Evolutionary conservation across 352 stramenopile species (phyloP).

Genomic region (Phytophthora constricta): DNA sequence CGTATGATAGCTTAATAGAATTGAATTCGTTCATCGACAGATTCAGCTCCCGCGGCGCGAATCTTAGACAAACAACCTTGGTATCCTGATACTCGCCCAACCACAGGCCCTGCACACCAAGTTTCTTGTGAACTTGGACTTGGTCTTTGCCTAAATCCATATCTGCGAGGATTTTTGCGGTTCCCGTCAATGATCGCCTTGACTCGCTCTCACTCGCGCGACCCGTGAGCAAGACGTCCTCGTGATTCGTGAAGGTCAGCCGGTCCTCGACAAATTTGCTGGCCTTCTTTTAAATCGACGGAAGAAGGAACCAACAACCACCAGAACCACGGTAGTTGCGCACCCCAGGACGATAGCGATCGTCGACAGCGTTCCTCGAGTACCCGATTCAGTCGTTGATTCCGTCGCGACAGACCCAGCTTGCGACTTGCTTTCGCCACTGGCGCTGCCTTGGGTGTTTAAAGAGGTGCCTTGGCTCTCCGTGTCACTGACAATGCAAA

Average conservation of each 20-base stretch:
- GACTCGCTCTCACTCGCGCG: conserved; percentile 16
- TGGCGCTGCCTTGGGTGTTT: conserved; percentile 5
- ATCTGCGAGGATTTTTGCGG: conserved; percentile 42
- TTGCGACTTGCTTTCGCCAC: conserved; percentile 3
- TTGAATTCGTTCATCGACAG: conserved; percentile 55
- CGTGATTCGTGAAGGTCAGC: conserved; percentile 40
- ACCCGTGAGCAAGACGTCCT: conserved; percentile 31
- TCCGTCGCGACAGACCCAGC: conserved; percentile 27
- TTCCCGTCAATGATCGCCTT: conserved; percentile 4
- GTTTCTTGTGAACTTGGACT: conserved; percentile 56
- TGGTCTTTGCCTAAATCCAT: conserved; percentile 60
- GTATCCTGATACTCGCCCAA: conserved; percentile 49
- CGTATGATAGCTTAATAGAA: conserved; percentile 55
- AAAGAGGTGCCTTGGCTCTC: conserved; percentile 14
- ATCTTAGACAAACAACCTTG: conserved; percentile 63
- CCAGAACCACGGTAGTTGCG: conserved; percentile 33
- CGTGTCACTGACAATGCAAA: conserved; percentile 39
- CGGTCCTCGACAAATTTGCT: conserved; percentile 45
- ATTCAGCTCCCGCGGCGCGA: conserved; percentile 46
- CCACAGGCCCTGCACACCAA: conserved; percentile 61
- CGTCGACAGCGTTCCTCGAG: conserved; percentile 11
- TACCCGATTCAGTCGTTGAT: conserved; percentile 10
- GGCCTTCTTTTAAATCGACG: conserved; percentile 45
- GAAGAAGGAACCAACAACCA: conserved; percentile 47
- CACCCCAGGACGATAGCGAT: conserved; percentile 34